Base-by-base conservation (phyloP, 2,329 filamentous ascomycete species). In the Venturia asperata region DNA sequence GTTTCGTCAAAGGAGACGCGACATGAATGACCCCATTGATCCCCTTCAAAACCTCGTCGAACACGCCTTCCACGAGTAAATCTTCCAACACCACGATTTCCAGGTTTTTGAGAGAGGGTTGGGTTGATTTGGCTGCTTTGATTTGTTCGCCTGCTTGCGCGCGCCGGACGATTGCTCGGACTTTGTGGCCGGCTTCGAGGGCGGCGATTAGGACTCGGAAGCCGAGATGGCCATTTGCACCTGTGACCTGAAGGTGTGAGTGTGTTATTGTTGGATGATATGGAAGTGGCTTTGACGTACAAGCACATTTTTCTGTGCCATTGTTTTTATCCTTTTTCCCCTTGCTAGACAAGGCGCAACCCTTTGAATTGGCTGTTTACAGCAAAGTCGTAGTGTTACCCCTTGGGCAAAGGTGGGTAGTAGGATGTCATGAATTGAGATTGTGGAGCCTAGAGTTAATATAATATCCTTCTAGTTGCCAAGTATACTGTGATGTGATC, bases 21-120 rank as follows among this genome's bases (percentile, higher is more conserved):
- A 56, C 49, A 19, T 34, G 24, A 15, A 34, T 34, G 11, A 34
- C 24, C 30, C 13, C n/a, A 13, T 42, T 34, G 24, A 45, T 45
- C 13, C 72, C 77, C 56, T 74, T 70, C 64, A 78, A 71, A 13
- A 77, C 77, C 30, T 77, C 72, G 37, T 79, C 74, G 62, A 77
- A 80, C 1, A 77, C 78, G 19, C 72, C 72, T 0, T 71, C 69
- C 2, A 67, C 69, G 0, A 72, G 69, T 21, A 79, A 74, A 63
- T 79, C 75, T 1, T 76, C 73, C 1, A 80, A 73, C 34, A 76
- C 64, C 15, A 70, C 66, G 43, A 68, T 65, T 17, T 37, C 62
- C 13, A 69, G 65, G 2, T 10, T 37, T 1, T 21, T 30, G 9
- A n/a, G 30, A 13, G 72, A 64, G 3, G 69, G 66, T 52, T 71